Evolutionary conservation across 2,329 filamentous ascomycete species (phyloP), one percentile per base, ranked within the genome.

Genomic region (Gaeumannomyces tritici): DNA sequence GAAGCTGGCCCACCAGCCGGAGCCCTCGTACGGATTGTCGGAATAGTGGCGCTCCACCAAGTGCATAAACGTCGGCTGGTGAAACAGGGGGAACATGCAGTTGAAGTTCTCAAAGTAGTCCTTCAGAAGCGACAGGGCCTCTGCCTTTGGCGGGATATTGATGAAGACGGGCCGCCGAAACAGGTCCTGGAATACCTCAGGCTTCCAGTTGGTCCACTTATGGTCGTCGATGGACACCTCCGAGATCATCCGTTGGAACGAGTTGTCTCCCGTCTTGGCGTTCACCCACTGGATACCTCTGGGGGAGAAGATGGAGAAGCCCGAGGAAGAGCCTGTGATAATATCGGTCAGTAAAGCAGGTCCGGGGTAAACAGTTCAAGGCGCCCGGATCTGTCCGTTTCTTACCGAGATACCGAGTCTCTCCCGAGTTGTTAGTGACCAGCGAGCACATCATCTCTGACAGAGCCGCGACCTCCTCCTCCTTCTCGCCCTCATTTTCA

Each of bases 41-140:
- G 92, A 96, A 74, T 98, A 99, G 72, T 98, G 93, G 68, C 89
- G 87, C 71, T 98, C 92, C 35, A 97, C 92, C 6, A 98, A 80
- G 71, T 97, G 93, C 91, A 98, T 98, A 72, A 99, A 99, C 0
- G 95, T 98, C 1, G 93, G 93, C 73, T 97, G 93, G 74, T 99
- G 95, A 71, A 96, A 99, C 4, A 99, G 80, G 7, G 95, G 95
- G 71, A 98, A 96, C 84, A 98, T 93, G 84, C 91, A 95, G 78
- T 99, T 99, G 82, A 99, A 98, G 76, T 97, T 97, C 70, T 96
- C 91, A 68, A 99, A 99, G 71, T 89, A 99, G 74, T 99, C 95
- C 74, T 89, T 91, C 64, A 97, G 84, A 51, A 98, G 78, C 1
- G 91, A 96, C 65, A 96, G 74, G 0, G 92, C 91, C 75, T 97